phyloP scores from a whole-genome alignment of 495 filamentous ascomycete genomes.

The Neurospora tetraspora region DNA sequence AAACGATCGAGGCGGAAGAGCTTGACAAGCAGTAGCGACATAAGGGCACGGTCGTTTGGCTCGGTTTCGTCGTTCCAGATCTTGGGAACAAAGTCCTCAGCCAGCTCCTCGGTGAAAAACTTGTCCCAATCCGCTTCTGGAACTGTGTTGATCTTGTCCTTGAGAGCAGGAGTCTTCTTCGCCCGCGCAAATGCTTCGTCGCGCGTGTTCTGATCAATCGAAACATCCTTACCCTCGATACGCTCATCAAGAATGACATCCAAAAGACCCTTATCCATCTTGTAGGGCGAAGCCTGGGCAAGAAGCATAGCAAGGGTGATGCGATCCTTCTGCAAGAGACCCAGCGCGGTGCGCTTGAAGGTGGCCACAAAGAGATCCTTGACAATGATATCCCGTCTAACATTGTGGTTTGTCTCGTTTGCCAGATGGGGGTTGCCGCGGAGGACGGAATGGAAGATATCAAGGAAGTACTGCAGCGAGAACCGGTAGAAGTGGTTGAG shows the following conservation, averaged over 20 bases:
- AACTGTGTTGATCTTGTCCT: constrained; percentile 54
- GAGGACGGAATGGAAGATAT: constrained; percentile 92
- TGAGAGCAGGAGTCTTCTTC: constrained; percentile 61
- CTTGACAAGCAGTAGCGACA: constrained; percentile 80
- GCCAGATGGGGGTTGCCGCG: constrained; percentile 67
- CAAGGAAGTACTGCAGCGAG: constrained; percentile 93
- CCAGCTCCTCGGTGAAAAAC: constrained; percentile 77
- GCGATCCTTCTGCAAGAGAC: constrained; percentile 85
- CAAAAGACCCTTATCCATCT: constrained; percentile 82
- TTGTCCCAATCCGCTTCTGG: constrained; percentile 59
- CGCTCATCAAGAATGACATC: constrained; percentile 76
- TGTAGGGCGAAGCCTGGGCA: constrained; percentile 84
- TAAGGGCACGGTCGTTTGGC: constrained; percentile 64
- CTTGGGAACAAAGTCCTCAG: constrained; percentile 74
- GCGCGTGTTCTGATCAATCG: constrained; percentile 49
- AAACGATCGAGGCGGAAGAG: constrained; percentile 92
- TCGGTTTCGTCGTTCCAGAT: constrained; percentile 59
- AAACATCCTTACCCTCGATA: constrained; percentile 68
- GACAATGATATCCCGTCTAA: constrained; percentile 77
- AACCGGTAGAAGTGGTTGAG: constrained; percentile 99
- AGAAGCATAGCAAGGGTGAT: constrained; percentile 94
- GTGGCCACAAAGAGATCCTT: constrained; percentile 81
- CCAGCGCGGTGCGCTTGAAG: constrained; percentile 86
- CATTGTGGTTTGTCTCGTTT: constrained; percentile 61
- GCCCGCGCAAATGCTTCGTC: constrained; percentile 62